A percentile compares a stretch with the other conserved stretches of the same genome.
These are phyloP conservation scores for Fusarium avenaceum DNA, from an alignment of 2,329 filamentous ascomycete species.

Conservation along the genomic window DNA sequence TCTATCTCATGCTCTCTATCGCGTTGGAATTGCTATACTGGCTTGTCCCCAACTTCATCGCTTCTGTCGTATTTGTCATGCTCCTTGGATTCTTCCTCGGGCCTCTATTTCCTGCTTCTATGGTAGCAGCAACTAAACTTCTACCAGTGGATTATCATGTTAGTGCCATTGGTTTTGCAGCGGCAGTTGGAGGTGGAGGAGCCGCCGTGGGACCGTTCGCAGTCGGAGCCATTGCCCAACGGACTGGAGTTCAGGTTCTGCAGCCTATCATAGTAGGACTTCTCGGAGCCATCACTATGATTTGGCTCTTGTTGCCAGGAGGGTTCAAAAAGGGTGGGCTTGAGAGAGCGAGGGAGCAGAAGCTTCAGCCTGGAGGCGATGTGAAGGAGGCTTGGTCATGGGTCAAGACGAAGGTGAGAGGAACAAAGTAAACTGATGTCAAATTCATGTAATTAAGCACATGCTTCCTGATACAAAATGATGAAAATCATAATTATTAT, in stretches of 20 bases:
- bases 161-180: constrained; percentile 83
- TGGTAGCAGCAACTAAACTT: constrained; percentile 80
- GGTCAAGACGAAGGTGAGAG: constrained; percentile 19
- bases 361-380: constrained; percentile 55
- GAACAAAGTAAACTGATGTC: background rate
- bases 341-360: constrained; percentile 56
- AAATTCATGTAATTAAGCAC: no score
- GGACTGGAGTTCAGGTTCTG: constrained; percentile 67
- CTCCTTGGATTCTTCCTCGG: constrained; percentile 85
- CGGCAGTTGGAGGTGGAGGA: constrained; percentile 81
- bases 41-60: constrained; percentile 82
- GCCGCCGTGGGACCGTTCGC: constrained; percentile 76
- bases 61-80: constrained; percentile 78
- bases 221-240: constrained; percentile 75
- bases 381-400: constrained; percentile 42
- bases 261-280: constrained; percentile 68
- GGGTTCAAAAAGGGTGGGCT: constrained; percentile 57
- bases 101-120: constrained; percentile 80
- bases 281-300: constrained; percentile 58
- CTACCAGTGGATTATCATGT: constrained; percentile 81
- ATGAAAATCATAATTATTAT: no score
- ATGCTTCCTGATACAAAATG: no score
- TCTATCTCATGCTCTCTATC: constrained; percentile 75
- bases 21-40: constrained; percentile 80
- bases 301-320: constrained; percentile 63